Percentiles rank a stretch among this genome's conserved stretches.
Evolutionary conservation across 805 yeast species (phyloP).

Genomic region (Metschnikowia corniflorae): DNA sequence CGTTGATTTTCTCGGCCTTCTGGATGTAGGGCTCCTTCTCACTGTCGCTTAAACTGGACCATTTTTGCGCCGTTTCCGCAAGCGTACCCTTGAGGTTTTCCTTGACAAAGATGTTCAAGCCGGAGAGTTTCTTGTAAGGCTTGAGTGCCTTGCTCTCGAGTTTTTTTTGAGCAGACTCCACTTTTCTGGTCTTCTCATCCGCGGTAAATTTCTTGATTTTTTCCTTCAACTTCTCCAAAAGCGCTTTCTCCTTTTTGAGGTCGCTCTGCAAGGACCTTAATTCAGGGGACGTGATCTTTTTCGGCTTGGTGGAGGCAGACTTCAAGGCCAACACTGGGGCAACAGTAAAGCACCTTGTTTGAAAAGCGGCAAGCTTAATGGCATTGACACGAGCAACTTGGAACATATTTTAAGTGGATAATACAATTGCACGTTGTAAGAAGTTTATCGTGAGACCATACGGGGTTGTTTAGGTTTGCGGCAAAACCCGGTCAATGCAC

Average conservation of each 20-base stretch:
- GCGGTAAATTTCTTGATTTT: conserved; percentile 12
- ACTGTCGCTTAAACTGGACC: conserved; percentile 25
- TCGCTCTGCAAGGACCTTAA: conserved; percentile 16
- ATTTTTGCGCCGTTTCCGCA: conserved; percentile 19
- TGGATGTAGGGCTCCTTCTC: conserved; percentile 27
- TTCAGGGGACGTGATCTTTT: conserved; percentile 1
- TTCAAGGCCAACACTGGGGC: conserved; percentile 6
- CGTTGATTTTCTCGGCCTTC: conserved; percentile 30
- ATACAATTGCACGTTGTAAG: too few species aligned
- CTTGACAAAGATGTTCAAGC: conserved; percentile 25
- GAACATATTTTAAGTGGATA: conserved; percentile 4
- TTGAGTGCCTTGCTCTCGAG: conserved; percentile 22
- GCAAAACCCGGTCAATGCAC: too few species aligned
- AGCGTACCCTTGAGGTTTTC: conserved; percentile 18
- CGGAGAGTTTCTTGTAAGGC: conserved; percentile 22
- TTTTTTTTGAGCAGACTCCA: conserved; percentile 10
- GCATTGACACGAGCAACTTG: conserved; percentile 3
- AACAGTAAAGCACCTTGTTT: conserved; percentile 1
- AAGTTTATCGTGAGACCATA: too few species aligned
- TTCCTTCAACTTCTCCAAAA: conserved; percentile 11
- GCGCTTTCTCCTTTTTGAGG: conserved; percentile 20
- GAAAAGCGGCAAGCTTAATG: not conserved
- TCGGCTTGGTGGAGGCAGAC: conserved; percentile 2
- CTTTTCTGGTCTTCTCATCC: conserved; percentile 11
- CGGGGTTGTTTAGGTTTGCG: not conserved